These are phyloP conservation scores for Rhizophora apiculata DNA, from an alignment of 345 rosid species.

Conservation along the genomic window DNA sequence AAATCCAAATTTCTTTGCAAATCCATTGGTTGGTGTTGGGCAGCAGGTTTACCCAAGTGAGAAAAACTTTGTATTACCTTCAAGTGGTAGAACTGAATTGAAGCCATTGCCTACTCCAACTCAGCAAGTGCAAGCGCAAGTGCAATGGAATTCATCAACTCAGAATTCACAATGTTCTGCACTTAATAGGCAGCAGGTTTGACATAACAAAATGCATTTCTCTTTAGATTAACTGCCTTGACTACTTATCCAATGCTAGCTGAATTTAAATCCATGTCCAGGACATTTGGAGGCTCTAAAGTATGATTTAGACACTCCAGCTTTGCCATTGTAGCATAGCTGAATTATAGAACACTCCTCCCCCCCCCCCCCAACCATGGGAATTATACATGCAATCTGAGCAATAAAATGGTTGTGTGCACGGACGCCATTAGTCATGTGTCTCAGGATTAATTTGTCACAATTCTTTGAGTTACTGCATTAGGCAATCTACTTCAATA, in stretches of 20 bases:
- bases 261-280: neutral
- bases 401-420: too few species aligned
- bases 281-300: too few species aligned
- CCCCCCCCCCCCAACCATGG: too few species aligned
- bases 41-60: conserved; percentile 40
- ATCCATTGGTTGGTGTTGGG: conserved; percentile 38
- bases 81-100: conserved; percentile 22
- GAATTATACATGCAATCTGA: too few species aligned
- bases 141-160: conserved; percentile 2
- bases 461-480: too few species aligned
- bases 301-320: too few species aligned
- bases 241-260: neutral
- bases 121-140: conserved; percentile 30
- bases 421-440: too few species aligned
- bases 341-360: too few species aligned
- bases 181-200: conserved; percentile 30
- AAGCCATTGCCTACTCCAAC: conserved; percentile 16
- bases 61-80: conserved; percentile 31
- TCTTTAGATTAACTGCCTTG: neutral
- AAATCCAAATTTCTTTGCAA: conserved; percentile 39
- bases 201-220: neutral
- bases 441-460: too few species aligned
- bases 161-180: conserved; percentile 25
- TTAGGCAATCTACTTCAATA: too few species aligned
- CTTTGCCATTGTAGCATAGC: too few species aligned